These are phyloP conservation scores for Paraphoma chrysanthemicola DNA, from an alignment of 2,329 filamentous ascomycete genomes.

Conservation along the genomic window DNA sequence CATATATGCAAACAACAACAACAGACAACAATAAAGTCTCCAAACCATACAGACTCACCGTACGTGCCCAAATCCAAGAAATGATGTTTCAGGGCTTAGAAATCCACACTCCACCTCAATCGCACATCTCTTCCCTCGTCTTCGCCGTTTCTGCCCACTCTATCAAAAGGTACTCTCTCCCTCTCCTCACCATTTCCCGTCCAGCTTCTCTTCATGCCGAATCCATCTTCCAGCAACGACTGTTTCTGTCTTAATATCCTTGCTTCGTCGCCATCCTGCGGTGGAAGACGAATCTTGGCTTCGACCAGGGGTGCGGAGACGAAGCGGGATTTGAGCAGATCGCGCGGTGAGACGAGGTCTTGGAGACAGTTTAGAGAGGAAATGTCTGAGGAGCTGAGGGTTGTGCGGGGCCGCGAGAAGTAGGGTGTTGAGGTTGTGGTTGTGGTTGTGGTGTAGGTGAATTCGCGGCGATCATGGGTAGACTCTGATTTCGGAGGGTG, in stretches of 20 bases:
- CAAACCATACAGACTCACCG: not conserved
- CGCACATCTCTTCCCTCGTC: constrained; percentile 41
- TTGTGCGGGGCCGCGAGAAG: constrained; percentile 26
- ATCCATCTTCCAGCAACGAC: constrained; percentile 23
- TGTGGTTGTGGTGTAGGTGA: constrained; percentile 21
- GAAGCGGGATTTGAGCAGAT: constrained; percentile 44
- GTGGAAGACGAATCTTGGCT: constrained; percentile 46
- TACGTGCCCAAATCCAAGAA: not conserved
- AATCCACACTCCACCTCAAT: constrained; percentile 53
- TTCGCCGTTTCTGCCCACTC: constrained; percentile 29
- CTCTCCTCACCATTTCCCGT: constrained; percentile 24
- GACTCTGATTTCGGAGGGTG: constrained; percentile 16
- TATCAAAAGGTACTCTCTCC: constrained; percentile 42
- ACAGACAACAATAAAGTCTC: not conserved
- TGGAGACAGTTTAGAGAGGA: constrained; percentile 49
- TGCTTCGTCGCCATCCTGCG: constrained; percentile 38
- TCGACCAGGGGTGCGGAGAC: constrained; percentile 48
- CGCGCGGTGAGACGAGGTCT: constrained; percentile 45
- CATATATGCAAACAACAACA: not conserved
- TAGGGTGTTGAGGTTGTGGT: constrained; percentile 35
- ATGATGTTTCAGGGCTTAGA: constrained; percentile 27
- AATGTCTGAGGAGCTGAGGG: constrained; percentile 44
- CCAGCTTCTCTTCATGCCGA: constrained; percentile 26
- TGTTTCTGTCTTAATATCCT: constrained; percentile 12
- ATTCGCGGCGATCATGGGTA: constrained; percentile 10